A percentile compares a stretch with the other conserved stretches of the same genome.
Conservation (phyloP, 1,284 basidiomycete species). For the Ceraceosorus bombacis region DNA sequence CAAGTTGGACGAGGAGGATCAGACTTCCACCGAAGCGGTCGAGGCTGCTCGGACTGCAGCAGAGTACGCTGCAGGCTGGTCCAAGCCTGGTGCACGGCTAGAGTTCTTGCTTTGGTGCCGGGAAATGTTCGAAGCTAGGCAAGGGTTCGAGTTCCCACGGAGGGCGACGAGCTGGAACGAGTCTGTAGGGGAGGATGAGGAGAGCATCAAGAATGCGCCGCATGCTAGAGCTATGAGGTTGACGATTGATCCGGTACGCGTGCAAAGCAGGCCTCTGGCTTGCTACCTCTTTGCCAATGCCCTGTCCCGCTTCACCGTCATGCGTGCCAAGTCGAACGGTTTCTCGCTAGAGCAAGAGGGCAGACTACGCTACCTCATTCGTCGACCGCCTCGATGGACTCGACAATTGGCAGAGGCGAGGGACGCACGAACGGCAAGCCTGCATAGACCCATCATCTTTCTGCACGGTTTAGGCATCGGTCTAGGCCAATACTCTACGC, state of each 20-base stretch:
- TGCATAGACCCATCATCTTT: conserved; percentile 26
- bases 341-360: conserved; percentile 21
- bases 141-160: conserved; percentile 28
- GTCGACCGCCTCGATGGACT: conserved; percentile 18
- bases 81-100: conserved; percentile 8
- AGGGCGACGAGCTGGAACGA: conserved; percentile 6
- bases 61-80: too few species aligned
- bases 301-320: conserved; percentile 6
- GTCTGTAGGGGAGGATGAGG: background rate
- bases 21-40: too few species aligned
- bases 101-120: conserved; percentile 34
- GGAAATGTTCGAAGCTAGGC: conserved; percentile 37
- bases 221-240: conserved; percentile 32
- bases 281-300: conserved; percentile 8
- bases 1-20: too few species aligned
- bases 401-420: conserved; percentile 11
- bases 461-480: conserved; percentile 43
- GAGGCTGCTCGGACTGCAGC: too few species aligned
- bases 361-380: conserved; percentile 34
- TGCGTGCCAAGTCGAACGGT: conserved; percentile 17
- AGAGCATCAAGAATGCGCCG: background rate
- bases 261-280: conserved; percentile 22
- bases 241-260: conserved; percentile 43
- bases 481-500: conserved; percentile 25
- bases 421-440: background rate